Evolutionary conservation across 768 basidiomycete genomes (phyloP).

Genomic region (Megacollybia marginata): DNA sequence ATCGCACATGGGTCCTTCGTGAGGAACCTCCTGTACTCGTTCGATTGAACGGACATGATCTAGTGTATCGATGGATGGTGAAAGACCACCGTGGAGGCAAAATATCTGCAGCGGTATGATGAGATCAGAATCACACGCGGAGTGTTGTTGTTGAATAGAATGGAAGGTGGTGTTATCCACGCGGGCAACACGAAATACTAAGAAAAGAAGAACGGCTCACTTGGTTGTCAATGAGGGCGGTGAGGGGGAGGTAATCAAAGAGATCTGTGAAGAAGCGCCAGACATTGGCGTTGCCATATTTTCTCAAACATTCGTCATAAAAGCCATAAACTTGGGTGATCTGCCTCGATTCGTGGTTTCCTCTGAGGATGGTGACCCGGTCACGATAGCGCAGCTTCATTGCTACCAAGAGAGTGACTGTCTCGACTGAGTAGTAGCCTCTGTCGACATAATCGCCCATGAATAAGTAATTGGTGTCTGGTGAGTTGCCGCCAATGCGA

Average conservation of each 20-base stretch:
- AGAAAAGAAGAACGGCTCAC: slow-evolving; percentile 44
- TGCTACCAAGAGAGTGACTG: slow-evolving; percentile 93
- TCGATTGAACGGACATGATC: slow-evolving; percentile 99
- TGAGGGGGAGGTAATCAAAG: slow-evolving; percentile 95
- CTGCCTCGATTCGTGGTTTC: slow-evolving; percentile 98
- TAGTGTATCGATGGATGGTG: slow-evolving; percentile 98
- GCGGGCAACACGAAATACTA: background rate
- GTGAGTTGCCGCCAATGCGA: slow-evolving; percentile 96
- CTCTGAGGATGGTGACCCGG: slow-evolving; percentile 94
- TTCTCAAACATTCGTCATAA: slow-evolving; percentile 98
- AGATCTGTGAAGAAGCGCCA: slow-evolving; percentile 99
- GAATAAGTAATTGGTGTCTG: slow-evolving; percentile 99
- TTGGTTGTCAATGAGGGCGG: slow-evolving; percentile 98
- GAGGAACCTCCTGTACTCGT: slow-evolving; percentile 98
- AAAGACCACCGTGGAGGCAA: slow-evolving; percentile 95
- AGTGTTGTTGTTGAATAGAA: background rate
- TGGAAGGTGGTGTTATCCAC: slow-evolving; percentile 1
- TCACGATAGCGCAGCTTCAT: slow-evolving; percentile 97
- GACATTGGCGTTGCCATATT: slow-evolving; percentile 99
- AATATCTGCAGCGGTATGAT: slow-evolving; percentile 64
- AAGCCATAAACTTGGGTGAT: slow-evolving; percentile 99
- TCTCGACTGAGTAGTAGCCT: slow-evolving; percentile 99
- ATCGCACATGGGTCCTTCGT: slow-evolving; percentile 99
- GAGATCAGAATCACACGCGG: slow-evolving; percentile 8
- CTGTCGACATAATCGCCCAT: slow-evolving; percentile 99